These are phyloP conservation scores for Ogataea pignaliae DNA, from an alignment of 805 yeast species.

Conservation along the genomic window DNA sequence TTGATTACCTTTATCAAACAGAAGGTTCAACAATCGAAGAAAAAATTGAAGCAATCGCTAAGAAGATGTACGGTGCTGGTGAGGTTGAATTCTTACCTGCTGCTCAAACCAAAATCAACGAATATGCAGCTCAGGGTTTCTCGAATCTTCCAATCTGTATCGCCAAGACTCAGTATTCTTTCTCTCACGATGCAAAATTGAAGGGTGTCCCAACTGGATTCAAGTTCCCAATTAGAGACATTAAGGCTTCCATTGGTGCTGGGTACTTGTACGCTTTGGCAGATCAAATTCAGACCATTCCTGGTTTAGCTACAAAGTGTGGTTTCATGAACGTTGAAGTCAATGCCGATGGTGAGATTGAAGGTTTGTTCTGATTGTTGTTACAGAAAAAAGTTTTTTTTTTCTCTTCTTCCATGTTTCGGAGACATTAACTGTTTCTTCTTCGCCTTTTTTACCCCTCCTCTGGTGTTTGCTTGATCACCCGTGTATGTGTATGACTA, in stretches of 20 bases:
- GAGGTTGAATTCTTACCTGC: conserved; percentile 75
- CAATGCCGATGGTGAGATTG: conserved; percentile 83
- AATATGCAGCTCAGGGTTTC: conserved; percentile 83
- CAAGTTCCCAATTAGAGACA: conserved; percentile 90
- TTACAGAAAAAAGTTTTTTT: background rate
- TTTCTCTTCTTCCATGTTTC: background rate
- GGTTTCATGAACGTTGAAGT: conserved; percentile 98
- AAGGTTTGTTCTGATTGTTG: conserved; percentile 72
- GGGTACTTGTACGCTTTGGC: conserved; percentile 95
- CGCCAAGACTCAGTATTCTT: conserved; percentile 95
- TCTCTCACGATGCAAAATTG: conserved; percentile 88
- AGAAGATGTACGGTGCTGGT: conserved; percentile 89
- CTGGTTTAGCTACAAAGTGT: conserved; percentile 93
- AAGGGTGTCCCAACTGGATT: conserved; percentile 96
- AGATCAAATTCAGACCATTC: conserved; percentile 95
- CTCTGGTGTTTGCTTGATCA: background rate
- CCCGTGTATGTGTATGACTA: background rate
- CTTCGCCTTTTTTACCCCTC: background rate
- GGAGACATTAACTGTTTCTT: background rate
- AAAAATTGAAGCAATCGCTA: conserved; percentile 74
- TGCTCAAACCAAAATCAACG: conserved; percentile 76
- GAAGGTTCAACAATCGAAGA: conserved; percentile 67
- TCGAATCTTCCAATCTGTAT: conserved; percentile 90
- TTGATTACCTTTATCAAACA: conserved; percentile 65
- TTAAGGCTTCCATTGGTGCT: conserved; percentile 93